A percentile compares a stretch with the other conserved stretches of the same genome.
phyloP scores from a whole-genome alignment of 2,329 filamentous ascomycete species.

The Botrytis medusae region DNA sequence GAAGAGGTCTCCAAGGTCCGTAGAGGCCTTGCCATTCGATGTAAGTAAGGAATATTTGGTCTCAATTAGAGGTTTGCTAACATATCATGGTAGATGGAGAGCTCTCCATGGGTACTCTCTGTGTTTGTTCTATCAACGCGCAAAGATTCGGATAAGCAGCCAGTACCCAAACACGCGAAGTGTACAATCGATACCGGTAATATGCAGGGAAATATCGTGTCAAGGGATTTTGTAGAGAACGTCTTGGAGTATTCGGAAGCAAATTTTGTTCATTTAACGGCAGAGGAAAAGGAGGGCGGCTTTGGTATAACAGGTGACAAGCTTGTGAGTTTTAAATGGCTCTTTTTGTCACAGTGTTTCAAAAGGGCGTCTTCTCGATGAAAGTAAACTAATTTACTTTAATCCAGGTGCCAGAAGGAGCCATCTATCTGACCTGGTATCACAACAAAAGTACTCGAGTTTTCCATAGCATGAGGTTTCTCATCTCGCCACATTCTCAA shows the following conservation, averaged over 20 bases:
- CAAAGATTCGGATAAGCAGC: constrained; percentile 21
- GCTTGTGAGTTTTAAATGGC: not conserved
- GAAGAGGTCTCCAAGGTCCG: not conserved
- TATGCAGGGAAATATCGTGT: constrained; percentile 30
- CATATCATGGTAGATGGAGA: not conserved
- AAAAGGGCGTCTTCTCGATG: not conserved
- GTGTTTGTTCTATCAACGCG: constrained; percentile 25
- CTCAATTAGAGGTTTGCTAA: not conserved
- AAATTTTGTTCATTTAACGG: constrained; percentile 23
- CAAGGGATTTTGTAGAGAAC: constrained; percentile 23
- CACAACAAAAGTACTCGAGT: constrained; percentile 27
- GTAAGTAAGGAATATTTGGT: not conserved
- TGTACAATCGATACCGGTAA: constrained; percentile 33
- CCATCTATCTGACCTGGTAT: constrained; percentile 28
- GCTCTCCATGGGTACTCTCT: constrained; percentile 24
- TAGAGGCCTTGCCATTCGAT: not conserved
- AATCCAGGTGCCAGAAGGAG: constrained; percentile 24
- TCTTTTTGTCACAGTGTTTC: not conserved
- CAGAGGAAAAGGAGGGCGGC: constrained; percentile 22
- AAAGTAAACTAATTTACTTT: not conserved
- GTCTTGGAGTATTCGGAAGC: constrained; percentile 24
- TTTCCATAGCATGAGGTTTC: constrained; percentile 32
- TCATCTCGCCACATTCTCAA: constrained; percentile 24
- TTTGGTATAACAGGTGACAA: constrained; percentile 26
- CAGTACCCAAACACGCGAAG: constrained; percentile 23